Evolutionary conservation across 1,284 basidiomycete genomes (phyloP), one percentile per base, ranked within the genome.

Genomic region (Naganishia sp.): DNA sequence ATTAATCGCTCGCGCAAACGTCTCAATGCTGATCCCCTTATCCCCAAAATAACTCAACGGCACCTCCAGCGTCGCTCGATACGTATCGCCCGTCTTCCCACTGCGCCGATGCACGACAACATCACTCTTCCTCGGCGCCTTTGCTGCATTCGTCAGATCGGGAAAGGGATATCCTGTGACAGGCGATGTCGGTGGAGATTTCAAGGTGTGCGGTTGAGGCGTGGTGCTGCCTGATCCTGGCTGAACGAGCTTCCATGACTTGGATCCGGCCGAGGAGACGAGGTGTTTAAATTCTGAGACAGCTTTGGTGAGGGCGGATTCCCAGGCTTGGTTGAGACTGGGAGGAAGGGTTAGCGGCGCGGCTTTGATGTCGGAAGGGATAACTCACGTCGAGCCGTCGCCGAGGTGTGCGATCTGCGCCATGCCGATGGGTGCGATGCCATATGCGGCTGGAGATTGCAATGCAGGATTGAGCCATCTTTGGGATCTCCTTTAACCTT

Each of bases 1-100:
- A 1, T 85, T 84, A 41, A 98, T 80, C 32, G 94, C 86, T 13
- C 90, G 87, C 70, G 88, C 88, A 86, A 93, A 95, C 6, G 87
- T 84, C 49, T 92, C 90, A 58, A 94, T 81, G 25, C 87, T 85
- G 21, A 84, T 76, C 42, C 88, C 85, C 74, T 71, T 15, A 89
- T 86, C 54, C 83, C 82, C 54, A 85, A 82, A 50, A 50, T 58
- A 57, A 18, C 31, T 11, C 18, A 56, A 9, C 39, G 88, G 81
- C 1, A 94, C 83, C 71, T 96, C 93, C 28, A 92, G 41, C 10
- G 91, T 85, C 17, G 92, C 88, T 57, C 94, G 83, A 74, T 90
- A 91, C 49, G 96, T 86, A 68, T 94, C 90, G 7, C 89, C 87
- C 1, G 83, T 80, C 75, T 80, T 81, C 18, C 74, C 74, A 46